phyloP scores from a whole-genome alignment of 2,329 filamentous ascomycete species.

The Fusarium irregulare region DNA sequence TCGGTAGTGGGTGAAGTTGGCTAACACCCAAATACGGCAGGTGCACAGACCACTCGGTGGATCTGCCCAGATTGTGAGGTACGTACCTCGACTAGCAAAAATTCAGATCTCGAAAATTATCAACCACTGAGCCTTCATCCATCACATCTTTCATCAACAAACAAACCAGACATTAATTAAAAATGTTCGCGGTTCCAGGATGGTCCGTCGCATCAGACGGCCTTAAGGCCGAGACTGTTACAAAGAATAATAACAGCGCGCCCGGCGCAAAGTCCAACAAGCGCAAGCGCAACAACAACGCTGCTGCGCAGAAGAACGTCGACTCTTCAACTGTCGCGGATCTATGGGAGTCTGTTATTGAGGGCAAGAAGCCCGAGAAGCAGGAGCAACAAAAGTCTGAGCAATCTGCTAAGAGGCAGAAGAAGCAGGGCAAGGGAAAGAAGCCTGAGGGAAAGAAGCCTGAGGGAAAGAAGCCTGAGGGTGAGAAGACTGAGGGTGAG shows the following conservation, averaged over 20 bases:
- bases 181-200: slow-evolving; percentile 93
- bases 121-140: slow-evolving; percentile 13
- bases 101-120: slow-evolving; percentile 30
- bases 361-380: slow-evolving; percentile 64
- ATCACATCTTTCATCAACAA: slow-evolving; percentile 15
- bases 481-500: slow-evolving; percentile 41
- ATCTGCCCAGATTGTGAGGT: slow-evolving; percentile 5
- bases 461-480: slow-evolving; percentile 44
- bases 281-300: slow-evolving; percentile 60
- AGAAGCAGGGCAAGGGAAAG: slow-evolving; percentile 49
- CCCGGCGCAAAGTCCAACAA: slow-evolving; percentile 65
- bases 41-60: slow-evolving; percentile 12
- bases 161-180: slow-evolving; percentile 2
- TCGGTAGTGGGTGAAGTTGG: not conserved
- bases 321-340: slow-evolving; percentile 78
- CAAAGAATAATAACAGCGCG: slow-evolving; percentile 48
- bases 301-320: slow-evolving; percentile 57
- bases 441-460: slow-evolving; percentile 45
- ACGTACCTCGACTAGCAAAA: slow-evolving; percentile 29
- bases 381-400: slow-evolving; percentile 26
- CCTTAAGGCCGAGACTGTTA: slow-evolving; percentile 74
- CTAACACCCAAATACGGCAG: slow-evolving; percentile 8
- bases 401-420: slow-evolving; percentile 51
- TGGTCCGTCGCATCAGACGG: slow-evolving; percentile 83
- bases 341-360: slow-evolving; percentile 83